phyloP scores from a whole-genome alignment of 2,329 filamentous ascomycete species.

The Ceratocystis variospora region DNA sequence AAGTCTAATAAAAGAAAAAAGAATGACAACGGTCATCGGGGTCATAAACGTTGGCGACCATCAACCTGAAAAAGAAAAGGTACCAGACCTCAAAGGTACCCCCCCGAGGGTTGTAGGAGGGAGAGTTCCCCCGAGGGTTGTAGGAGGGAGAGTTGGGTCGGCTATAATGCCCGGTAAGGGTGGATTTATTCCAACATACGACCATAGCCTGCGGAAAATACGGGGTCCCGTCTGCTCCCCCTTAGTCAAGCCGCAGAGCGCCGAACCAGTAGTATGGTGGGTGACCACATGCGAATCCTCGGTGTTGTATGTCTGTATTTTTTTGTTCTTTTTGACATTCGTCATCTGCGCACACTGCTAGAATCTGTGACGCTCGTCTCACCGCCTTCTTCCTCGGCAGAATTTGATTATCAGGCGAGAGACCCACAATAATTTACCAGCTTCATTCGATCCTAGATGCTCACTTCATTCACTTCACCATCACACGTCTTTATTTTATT shows the following conservation, averaged over 20 bases:
- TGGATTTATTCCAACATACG: too few relatives aligned
- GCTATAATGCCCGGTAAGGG: too few relatives aligned
- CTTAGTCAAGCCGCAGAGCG: neutral
- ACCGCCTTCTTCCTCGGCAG: neutral
- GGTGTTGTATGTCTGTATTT: neutral
- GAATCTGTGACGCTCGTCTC: neutral
- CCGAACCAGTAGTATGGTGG: neutral
- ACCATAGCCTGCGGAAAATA: too few relatives aligned
- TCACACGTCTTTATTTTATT: neutral
- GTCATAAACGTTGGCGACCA: too few relatives aligned
- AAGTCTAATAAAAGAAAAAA: too few relatives aligned
- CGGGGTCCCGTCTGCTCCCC: neutral
- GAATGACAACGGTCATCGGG: too few relatives aligned
- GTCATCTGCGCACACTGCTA: neutral
- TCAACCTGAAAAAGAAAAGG: too few relatives aligned
- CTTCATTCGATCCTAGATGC: neutral
- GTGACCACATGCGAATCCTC: neutral
- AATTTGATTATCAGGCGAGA: neutral
- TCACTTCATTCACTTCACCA: neutral
- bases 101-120: too few relatives aligned
- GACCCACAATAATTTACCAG: constrained; percentile 1
- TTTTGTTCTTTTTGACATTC: neutral
- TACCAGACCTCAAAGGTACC: too few relatives aligned
- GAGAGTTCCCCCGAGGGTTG: too few relatives aligned
- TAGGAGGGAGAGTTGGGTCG: too few relatives aligned